Base-by-base conservation (phyloP, 116 monocot species). In the Dioscorea cayenensis region DNA sequence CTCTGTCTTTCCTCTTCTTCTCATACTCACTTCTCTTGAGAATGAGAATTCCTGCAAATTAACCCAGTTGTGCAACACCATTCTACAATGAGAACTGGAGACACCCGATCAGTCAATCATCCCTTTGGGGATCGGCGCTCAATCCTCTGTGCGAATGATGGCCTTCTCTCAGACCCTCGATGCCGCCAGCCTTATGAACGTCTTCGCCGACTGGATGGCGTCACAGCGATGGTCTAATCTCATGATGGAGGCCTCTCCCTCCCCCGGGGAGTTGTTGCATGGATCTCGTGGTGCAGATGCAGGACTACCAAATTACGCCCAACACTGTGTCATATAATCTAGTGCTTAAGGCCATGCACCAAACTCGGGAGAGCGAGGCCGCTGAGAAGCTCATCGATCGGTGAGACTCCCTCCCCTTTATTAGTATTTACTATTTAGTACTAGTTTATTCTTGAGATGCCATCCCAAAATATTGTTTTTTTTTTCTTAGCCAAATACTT, bases 281-380 rank as follows among this genome's bases (percentile, higher is more conserved):
- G 32, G 96, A 97, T 71, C 87, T 97, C 6, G 90, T 90, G 0
- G 85, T 81, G 16, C 79, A 83, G 84, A 97, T 97, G 96, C 76
- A 84, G 51, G 92, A 88, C 48, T 97, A 87, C 66, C 76, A 74
- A 22, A 83, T 90, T 50, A 28, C 50, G 19, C 90, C 92, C 55
- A 90, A 92, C 64, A 76, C 92, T 0, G 96, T 92, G 0, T 92
- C 97, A 1, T 92, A 86, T 55, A 97, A 97, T 74, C 71, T 97
- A 28, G 90, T 97, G 28, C 80, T 97, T 38, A 92, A 97, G 86
- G 84, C 90, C 62, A 97, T 97, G 96, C 69, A 73, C 71, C 71
- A 90, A 69, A 73, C 82, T 0, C 51, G 67, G 48, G 92, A 95
- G 87, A 68, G 76, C 25, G 80, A 85, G 36, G 92, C 89, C 23